Evolutionary conservation across 805 yeast species (phyloP), one percentile per base, ranked within the genome.

Genomic region (Teunomyces tritomae): DNA sequence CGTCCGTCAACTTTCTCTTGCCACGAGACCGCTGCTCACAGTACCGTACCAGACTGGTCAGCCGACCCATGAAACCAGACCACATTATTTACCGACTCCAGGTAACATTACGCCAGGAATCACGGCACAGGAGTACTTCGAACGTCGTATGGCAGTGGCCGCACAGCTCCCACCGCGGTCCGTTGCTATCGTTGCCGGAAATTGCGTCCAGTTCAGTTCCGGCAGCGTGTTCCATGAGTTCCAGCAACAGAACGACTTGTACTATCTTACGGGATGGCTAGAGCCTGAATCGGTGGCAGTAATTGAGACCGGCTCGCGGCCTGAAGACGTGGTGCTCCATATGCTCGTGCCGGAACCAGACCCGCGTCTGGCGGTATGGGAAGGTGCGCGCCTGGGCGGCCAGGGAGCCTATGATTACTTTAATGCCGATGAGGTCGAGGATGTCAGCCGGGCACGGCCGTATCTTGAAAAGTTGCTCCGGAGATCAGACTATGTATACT

Each of bases 61-160:
- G 67, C 94, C 98, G 0, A 70, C 89, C 10, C 80, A 77, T 58
- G 97, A 89, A 58, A 91, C 96, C 0, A 73, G 97, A 48, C 95
- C 96, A 0, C 77, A 73, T 48, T 83, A 83, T 53, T 63, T 87
- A 45, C 72, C 95, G 3, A 75, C 73, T 32, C 74, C 84, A 0
- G 97, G 97, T 5, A 86, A 88, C 55, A 60, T 94, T 26, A 91
- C 98, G 0, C 91, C 95, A 0, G 96, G 96, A 0, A 90, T 94
- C 29, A 70, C 88, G 2, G 90, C 97, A 0, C 45, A 78, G 45
- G 99, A 94, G 63, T 94, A 90, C 62, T 87, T 77, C 56, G 72
- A 80, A 41, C 78, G 99, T 55, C 72, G 99, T 47, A 57, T 76
- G 5, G 64, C 67, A n/a, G 67, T 94, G 2, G 78, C 87, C 0